A percentile compares a stretch with the other conserved stretches of the same genome.
phyloP scores from a whole-genome alignment of 2,329 filamentous ascomycete species.

The Aschersonia sp. region DNA sequence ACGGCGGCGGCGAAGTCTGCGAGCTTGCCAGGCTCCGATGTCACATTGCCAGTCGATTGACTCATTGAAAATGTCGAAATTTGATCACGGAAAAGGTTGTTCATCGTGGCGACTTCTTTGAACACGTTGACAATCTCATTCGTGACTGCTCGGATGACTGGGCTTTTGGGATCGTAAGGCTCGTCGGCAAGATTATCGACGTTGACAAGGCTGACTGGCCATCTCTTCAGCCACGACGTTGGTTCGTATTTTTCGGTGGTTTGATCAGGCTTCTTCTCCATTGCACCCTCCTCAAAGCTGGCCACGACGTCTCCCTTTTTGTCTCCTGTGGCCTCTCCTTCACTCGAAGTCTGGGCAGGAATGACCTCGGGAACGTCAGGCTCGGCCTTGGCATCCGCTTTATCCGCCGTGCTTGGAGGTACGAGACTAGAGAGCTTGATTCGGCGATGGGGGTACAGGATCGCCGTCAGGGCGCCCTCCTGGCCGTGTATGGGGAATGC shows the following conservation, averaged over 20 bases:
- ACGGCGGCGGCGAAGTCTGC: constrained; percentile 96
- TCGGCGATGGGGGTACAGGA: constrained; percentile 87
- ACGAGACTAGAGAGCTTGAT: constrained; percentile 81
- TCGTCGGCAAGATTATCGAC: constrained; percentile 88
- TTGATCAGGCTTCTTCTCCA: constrained; percentile 42
- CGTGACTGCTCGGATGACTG: constrained; percentile 77
- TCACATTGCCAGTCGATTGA: constrained; percentile 86
- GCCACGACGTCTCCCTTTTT: constrained; percentile 90
- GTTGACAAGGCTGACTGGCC: constrained; percentile 84
- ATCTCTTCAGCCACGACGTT: constrained; percentile 81
- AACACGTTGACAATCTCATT: constrained; percentile 99
- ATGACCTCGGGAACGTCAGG: constrained; percentile 42
- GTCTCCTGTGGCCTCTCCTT: constrained; percentile 40
- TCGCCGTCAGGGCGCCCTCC: constrained; percentile 73
- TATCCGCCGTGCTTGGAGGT: constrained; percentile 44
- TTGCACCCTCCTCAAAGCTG: constrained; percentile 77
- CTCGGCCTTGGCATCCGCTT: constrained; percentile 34
- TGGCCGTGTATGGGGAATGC: constrained; percentile 85
- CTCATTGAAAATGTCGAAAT: constrained; percentile 96
- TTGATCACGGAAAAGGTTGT: constrained; percentile 90
- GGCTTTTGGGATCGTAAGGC: constrained; percentile 78
- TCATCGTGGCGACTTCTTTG: constrained; percentile 89
- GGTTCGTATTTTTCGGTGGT: constrained; percentile 56
- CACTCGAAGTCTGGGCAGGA: constrained; percentile 30
- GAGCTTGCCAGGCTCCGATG: constrained; percentile 84